A percentile compares a stretch with the other conserved stretches of the same genome.
These are phyloP conservation scores for Schizophyllum amplum DNA, from an alignment of 1,284 basidiomycete genomes.

Conservation along the genomic window DNA sequence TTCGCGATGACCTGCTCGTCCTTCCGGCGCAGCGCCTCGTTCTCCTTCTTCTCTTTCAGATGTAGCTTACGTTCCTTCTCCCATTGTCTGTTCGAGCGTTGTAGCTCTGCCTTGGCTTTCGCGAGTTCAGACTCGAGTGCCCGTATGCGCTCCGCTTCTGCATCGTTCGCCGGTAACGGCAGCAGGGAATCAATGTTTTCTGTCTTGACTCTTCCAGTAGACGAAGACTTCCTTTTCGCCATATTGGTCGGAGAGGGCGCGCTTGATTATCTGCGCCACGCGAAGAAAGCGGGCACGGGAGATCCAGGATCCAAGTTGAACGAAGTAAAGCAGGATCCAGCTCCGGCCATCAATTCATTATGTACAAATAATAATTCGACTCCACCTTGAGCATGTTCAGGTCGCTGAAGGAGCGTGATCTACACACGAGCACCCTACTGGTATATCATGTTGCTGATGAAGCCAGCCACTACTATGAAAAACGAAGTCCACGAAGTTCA, in stretches of 20 bases:
- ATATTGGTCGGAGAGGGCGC: not conserved
- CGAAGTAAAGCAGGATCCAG: too few species aligned
- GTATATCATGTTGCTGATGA: too few species aligned
- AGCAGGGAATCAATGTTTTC: not conserved
- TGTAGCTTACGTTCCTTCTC: not conserved
- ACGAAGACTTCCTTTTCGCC: not conserved
- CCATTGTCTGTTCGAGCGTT: not conserved
- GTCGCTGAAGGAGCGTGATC: too few species aligned
- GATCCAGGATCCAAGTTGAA: too few species aligned
- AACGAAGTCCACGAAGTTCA: too few species aligned
- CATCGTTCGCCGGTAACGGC: not conserved
- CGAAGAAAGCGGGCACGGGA: too few species aligned
- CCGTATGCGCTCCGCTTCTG: not conserved
- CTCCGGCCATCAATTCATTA: too few species aligned
- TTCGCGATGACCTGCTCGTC: not conserved
- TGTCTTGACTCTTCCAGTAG: not conserved
- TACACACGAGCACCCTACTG: too few species aligned
- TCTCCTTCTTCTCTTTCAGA: not conserved
- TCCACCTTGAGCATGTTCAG: too few species aligned
- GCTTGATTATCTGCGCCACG: too few species aligned
- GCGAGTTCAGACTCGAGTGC: not conserved
- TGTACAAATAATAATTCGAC: too few species aligned
- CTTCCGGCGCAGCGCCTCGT: not conserved
- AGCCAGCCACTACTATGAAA: too few species aligned
- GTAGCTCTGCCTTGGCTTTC: not conserved